Evolutionary conservation across 1,139 yeast species (phyloP).

Genomic region (Blastobotrys petasosporus): DNA sequence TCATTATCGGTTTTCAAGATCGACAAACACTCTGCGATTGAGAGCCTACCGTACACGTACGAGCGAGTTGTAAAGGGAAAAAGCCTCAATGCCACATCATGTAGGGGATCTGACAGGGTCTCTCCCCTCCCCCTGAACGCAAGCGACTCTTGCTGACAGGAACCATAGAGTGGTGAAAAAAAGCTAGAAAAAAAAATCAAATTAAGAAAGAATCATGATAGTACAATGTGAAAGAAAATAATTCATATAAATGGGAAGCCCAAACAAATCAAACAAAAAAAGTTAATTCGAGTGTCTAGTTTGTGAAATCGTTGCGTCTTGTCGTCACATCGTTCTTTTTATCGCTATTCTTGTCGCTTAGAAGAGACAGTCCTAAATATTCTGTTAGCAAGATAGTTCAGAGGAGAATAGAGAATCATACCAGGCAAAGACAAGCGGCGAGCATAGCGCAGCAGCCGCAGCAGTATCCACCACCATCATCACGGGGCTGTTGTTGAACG

Average conservation of each 20-base stretch:
- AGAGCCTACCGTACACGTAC: no score
- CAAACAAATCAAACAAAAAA: no score
- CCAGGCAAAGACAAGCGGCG: slow-evolving; percentile 30
- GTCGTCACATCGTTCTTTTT: background rate
- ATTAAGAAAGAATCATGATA: background rate
- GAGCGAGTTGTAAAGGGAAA: no score
- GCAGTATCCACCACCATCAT: slow-evolving; percentile 27
- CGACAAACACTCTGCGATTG: no score
- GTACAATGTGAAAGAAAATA: background rate
- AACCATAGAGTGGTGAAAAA: no score
- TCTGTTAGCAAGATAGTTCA: background rate
- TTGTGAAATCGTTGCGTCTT: background rate
- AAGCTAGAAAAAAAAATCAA: background rate
- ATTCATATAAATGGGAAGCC: background rate
- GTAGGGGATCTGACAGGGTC: no score
- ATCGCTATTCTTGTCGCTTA: slow-evolving; percentile 2
- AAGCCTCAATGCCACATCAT: no score
- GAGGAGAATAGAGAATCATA: background rate
- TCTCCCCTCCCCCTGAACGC: no score
- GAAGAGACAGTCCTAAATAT: slow-evolving; percentile 13
- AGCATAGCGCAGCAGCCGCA: slow-evolving; percentile 33
- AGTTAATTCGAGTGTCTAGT: background rate
- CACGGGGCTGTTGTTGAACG: slow-evolving; percentile 23
- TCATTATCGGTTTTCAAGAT: no score
- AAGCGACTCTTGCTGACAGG: no score